A percentile compares a stretch with the other conserved stretches of the same genome.
Evolutionary conservation across 176 grass and related monocot genomes (phyloP).

Genomic region (Paspalum vaginatum): DNA sequence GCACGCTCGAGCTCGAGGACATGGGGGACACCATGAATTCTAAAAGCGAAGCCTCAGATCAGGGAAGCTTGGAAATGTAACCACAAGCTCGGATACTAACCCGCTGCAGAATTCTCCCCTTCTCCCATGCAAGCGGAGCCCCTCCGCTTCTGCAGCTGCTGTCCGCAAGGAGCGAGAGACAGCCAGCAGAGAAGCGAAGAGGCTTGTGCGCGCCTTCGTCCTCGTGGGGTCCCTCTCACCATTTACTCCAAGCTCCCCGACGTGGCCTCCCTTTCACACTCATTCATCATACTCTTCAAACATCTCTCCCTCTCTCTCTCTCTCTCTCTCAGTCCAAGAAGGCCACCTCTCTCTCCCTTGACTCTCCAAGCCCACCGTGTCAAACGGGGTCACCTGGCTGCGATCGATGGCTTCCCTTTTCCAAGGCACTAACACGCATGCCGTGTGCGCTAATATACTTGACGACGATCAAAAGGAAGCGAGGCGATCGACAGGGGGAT

Average conservation of each 20-base stretch:
- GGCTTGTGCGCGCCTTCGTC: not conserved
- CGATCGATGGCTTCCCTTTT: constrained; percentile 9
- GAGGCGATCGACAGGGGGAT: not conserved
- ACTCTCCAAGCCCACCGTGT: not conserved
- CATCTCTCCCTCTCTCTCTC: not conserved
- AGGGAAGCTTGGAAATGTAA: not conserved
- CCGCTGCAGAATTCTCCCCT: not conserved
- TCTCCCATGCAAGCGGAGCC: constrained; percentile 10
- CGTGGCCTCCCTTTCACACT: constrained; percentile 21
- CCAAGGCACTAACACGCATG: not conserved
- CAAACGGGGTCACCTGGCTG: constrained; percentile 1
- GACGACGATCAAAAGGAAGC: not conserved
- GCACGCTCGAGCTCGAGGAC: not conserved
- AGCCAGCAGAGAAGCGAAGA: not conserved
- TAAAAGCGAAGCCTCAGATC: not conserved
- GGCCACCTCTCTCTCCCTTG: not conserved
- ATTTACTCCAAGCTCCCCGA: constrained; percentile 33
- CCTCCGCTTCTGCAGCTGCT: not conserved
- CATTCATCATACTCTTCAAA: not conserved
- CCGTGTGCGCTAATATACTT: constrained; percentile 20
- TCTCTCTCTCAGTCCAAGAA: constrained; percentile 4
- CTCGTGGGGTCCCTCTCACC: constrained; percentile 25
- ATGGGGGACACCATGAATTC: not conserved
- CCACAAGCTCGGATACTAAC: not conserved
- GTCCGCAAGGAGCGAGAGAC: not conserved